Percentiles rank a stretch among this genome's conserved stretches.
phyloP scores from a whole-genome alignment of 495 filamentous ascomycete species.

The Penicillium samsonianum region DNA sequence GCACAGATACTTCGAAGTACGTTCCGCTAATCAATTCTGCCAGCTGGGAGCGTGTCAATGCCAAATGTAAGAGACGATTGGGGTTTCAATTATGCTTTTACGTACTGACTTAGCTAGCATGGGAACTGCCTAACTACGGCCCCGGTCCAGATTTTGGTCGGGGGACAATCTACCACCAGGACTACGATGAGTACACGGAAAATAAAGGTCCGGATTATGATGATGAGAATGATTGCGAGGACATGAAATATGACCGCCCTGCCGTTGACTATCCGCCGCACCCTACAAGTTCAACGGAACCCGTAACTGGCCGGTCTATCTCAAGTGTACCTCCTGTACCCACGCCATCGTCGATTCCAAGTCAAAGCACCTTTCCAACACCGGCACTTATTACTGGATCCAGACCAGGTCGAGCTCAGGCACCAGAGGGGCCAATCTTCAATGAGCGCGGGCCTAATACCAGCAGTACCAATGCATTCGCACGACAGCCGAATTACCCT shows the following conservation, averaged over 20 bases:
- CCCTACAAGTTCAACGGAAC: too few species aligned
- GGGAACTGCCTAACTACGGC: conserved; percentile 2
- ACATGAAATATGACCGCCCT: neutral
- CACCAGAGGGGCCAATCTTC: neutral
- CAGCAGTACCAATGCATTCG: neutral
- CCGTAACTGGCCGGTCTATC: neutral
- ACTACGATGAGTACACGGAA: neutral
- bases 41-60: conserved; percentile 1
- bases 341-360: too few species aligned
- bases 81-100: neutral
- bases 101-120: neutral
- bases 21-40: neutral
- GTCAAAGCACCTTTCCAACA: neutral
- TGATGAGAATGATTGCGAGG: neutral
- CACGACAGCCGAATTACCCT: neutral
- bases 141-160: neutral
- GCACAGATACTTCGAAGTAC: neutral
- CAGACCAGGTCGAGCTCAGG: neutral
- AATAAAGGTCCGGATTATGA: neutral
- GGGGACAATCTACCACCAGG: neutral
- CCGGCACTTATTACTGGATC: neutral
- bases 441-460: neutral
- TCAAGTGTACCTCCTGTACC: neutral
- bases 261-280: neutral
- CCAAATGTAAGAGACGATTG: neutral